Base-by-base conservation (phyloP, 169 alveolate species). In the Theileria annulata region DNA sequence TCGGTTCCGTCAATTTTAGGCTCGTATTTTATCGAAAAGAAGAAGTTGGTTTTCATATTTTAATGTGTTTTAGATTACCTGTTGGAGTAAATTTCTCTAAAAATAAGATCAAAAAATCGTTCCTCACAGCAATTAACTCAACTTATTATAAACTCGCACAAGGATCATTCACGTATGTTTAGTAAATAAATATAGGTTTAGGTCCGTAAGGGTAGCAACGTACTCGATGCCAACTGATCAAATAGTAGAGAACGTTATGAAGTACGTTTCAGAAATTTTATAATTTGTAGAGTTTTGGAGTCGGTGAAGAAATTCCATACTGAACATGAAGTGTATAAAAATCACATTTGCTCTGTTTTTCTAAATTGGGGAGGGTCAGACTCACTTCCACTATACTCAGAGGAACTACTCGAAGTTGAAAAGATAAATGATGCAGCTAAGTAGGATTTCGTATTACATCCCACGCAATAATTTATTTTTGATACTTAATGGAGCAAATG, bases 1-100 rank as follows among this genome's bases (percentile, higher is more conserved):
- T 68, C 82, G 51, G 42, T 85, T 30, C 89, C 90, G 28, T 58
- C 86, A 27, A 70, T 63, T 0, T 74, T 85, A 69, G 91, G 91
- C 49, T 76, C 83, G 33, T n/a, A 49, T 8, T 85, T 85, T 31
- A 82, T 82, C 27, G 86, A 82, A 31, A 82, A 76, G 81, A 82
- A 82, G 75, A 82, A 82, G 72, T 48, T n/a, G 12, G 71, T 63
- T 3, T 17, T 17, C 4, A 54, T 6, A 3, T 12, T 12, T 21
- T 5, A 17, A 17, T n/a, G 30, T 21, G 71, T 33, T 63, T 33
- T 21, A 63, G 71, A 63, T 17, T 79, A 70, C 88, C 88, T 35
- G 72, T 80, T 17, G 30, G 81, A 13, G 33, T 80, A 10, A 62
- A 75, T 21, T 21, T 80, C 2, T 17, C 28, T 25, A 27, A 71